A percentile compares a stretch with the other conserved stretches of the same genome.
Conservation (phyloP, 495 filamentous ascomycete species). For the Xylaria cubensis region DNA sequence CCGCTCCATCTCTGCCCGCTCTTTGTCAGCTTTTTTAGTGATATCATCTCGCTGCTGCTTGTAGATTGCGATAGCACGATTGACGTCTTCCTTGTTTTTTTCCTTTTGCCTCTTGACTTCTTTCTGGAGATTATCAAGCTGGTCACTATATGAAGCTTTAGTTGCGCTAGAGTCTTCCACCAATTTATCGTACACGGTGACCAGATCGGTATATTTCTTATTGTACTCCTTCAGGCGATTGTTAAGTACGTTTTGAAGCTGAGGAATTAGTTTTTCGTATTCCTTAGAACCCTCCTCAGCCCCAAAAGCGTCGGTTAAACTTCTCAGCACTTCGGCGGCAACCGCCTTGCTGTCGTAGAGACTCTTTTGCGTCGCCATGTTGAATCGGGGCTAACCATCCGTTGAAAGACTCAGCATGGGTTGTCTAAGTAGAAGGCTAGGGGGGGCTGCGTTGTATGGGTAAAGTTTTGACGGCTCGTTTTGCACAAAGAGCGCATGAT, state of each 20-base stretch:
- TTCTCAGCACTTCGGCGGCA: background rate
- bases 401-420: background rate
- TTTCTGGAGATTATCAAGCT: background rate
- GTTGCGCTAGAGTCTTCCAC: background rate
- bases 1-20: background rate
- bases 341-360: background rate
- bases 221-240: background rate
- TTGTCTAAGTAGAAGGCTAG: background rate
- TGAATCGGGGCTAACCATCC: background rate
- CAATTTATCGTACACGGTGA: background rate
- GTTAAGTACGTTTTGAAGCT: background rate
- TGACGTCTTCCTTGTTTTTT: background rate
- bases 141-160: background rate
- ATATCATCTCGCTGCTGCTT: background rate
- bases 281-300: too few relatives aligned
- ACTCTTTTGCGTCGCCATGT: background rate
- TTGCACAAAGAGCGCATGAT: slow-evolving; percentile 15
- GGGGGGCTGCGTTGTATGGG: background rate
- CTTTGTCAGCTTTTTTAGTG: background rate
- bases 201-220: background rate
- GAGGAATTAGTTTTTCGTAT: background rate
- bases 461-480: slow-evolving; percentile 16
- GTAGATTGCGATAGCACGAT: too few relatives aligned
- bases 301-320: background rate
- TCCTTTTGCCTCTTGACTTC: background rate